phyloP scores from a whole-genome alignment of 208 protist genomes.

The Leishmania tarentolae region DNA sequence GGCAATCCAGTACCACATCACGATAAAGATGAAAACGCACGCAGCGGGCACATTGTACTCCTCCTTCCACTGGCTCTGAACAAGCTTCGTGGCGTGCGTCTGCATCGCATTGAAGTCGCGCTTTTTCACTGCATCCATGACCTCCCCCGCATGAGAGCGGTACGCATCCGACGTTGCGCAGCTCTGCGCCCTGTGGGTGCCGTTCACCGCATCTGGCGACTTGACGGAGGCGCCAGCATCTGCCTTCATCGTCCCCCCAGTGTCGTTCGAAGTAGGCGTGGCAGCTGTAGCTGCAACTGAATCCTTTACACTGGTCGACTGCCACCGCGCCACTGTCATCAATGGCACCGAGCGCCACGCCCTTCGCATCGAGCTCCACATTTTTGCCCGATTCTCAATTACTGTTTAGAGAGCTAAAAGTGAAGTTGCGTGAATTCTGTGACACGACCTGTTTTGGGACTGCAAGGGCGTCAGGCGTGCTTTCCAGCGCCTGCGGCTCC shows the following conservation, averaged over 20 bases:
- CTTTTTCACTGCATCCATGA: constrained; percentile 61
- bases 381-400: neutral
- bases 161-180: constrained; percentile 18
- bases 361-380: constrained; percentile 2
- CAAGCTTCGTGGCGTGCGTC: constrained; percentile 58
- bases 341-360: neutral
- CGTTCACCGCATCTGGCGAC: constrained; percentile 5
- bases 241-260: neutral
- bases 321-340: constrained; percentile 11
- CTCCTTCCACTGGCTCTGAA: constrained; percentile 71
- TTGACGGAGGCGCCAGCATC: constrained; percentile 1
- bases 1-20: constrained; percentile 77
- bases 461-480: neutral
- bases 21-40: constrained; percentile 51
- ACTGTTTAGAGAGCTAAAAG: neutral
- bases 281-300: constrained; percentile 1
- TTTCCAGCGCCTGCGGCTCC: neutral
- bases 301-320: constrained; percentile 16
- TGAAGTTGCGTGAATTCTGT: neutral
- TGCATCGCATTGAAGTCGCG: constrained; percentile 69
- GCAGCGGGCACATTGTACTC: constrained; percentile 68
- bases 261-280: neutral
- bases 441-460: neutral
- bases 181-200: neutral
- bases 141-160: constrained; percentile 46